Conservation (phyloP, 345 rosid species). For the Erodium maritimum region DNA sequence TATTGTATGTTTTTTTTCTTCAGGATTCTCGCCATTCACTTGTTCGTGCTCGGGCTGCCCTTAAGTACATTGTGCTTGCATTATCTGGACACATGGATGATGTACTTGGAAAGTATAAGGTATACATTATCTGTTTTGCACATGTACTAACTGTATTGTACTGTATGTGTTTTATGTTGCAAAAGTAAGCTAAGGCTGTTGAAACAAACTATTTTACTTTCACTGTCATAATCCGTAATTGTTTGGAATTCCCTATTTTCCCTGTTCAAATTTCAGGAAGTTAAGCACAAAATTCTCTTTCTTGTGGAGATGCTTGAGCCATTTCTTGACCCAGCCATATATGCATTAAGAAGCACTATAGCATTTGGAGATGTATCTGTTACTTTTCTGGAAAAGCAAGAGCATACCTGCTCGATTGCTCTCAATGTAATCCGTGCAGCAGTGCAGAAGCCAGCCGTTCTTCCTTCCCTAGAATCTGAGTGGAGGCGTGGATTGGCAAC, state of each 20-base stretch:
- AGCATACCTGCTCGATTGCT: conserved; percentile 41
- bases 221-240: not conserved
- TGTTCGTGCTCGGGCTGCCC: conserved; percentile 55
- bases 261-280: conserved; percentile 44
- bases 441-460: conserved; percentile 56
- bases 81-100: conserved; percentile 79
- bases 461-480: conserved; percentile 67
- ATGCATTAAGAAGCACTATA: conserved; percentile 36
- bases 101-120: conserved; percentile 69
- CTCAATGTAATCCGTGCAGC: conserved; percentile 63
- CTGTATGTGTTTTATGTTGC: not conserved
- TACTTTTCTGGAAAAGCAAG: conserved; percentile 41
- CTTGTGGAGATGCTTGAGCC: conserved; percentile 81
- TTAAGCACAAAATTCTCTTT: conserved; percentile 68
- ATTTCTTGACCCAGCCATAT: conserved; percentile 61
- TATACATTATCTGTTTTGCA: conserved; percentile 15
- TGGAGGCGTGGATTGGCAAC: conserved; percentile 74
- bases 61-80: conserved; percentile 66
- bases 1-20: conserved; percentile 9
- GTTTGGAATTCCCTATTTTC: too few relatives aligned
- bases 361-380: conserved; percentile 48
- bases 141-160: not conserved
- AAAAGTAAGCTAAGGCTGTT: not conserved
- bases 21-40: conserved; percentile 45
- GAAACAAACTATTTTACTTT: not conserved